These are phyloP conservation scores for Ceratobasidium sp. DNA, from an alignment of 1,284 basidiomycete genomes.

Conservation along the genomic window DNA sequence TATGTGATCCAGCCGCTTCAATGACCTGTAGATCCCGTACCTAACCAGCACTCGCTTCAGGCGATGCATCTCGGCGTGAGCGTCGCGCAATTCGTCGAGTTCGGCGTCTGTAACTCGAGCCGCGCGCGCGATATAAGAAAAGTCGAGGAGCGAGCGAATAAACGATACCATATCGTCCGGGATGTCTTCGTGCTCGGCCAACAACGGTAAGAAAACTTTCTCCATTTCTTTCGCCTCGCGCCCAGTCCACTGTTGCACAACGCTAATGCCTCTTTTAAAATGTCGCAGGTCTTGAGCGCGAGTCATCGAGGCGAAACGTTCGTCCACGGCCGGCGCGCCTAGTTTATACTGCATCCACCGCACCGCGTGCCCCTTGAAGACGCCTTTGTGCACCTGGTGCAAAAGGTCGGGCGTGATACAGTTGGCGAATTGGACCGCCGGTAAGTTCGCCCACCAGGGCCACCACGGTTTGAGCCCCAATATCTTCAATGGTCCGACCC, in stretches of 20 bases:
- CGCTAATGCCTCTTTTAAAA: background rate
- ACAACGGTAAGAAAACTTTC: background rate
- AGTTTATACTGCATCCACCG: background rate
- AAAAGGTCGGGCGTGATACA: constrained; percentile 55
- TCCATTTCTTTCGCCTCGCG: constrained; percentile 24
- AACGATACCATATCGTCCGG: background rate
- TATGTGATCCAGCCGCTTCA: background rate
- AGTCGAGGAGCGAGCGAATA: background rate
- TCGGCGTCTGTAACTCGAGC: background rate
- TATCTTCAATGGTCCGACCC: background rate
- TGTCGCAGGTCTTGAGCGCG: background rate
- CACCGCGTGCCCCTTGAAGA: constrained; percentile 55
- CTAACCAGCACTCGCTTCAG: background rate
- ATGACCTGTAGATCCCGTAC: too few species aligned
- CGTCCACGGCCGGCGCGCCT: too few species aligned
- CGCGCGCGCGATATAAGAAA: background rate
- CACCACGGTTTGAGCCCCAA: constrained; percentile 6
- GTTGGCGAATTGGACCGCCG: constrained; percentile 50
- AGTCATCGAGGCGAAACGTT: too few species aligned
- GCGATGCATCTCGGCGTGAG: constrained; percentile 46
- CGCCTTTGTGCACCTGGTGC: constrained; percentile 58
- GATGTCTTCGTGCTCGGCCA: background rate
- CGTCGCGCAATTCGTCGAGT: constrained; percentile 37
- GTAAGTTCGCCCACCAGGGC: constrained; percentile 19
- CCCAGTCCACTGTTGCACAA: constrained; percentile 1